phyloP scores from a whole-genome alignment of 2,329 filamentous ascomycete genomes.

The Penicillium glabrum region DNA sequence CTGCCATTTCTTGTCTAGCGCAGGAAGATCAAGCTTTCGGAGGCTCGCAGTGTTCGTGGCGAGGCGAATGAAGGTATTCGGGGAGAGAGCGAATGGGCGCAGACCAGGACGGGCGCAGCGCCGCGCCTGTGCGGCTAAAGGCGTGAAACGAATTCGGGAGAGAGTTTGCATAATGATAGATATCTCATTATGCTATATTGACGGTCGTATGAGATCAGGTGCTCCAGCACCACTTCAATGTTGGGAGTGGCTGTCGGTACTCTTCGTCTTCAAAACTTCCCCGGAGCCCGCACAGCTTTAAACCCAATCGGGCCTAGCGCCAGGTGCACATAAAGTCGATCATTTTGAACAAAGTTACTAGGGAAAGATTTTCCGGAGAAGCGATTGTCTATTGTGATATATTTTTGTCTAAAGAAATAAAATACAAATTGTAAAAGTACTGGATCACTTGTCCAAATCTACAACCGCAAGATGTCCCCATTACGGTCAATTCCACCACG shows the following conservation, averaged over 20 bases:
- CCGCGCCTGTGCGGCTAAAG: conserved; percentile 20
- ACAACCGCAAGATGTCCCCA: conserved; percentile 67
- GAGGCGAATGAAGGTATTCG: conserved; percentile 20
- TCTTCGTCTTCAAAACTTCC: conserved; percentile 21
- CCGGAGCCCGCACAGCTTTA: conserved; percentile 16
- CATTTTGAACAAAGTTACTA: neutral
- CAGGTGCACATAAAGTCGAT: neutral
- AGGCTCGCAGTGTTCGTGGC: conserved; percentile 24
- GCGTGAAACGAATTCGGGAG: conserved; percentile 27
- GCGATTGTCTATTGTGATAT: neutral
- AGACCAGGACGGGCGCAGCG: conserved; percentile 12
- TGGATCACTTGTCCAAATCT: neutral
- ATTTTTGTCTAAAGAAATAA: neutral
- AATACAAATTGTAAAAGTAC: neutral
- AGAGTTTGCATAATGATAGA: conserved; percentile 28
- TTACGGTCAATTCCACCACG: conserved; percentile 80
- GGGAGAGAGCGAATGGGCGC: conserved; percentile 13
- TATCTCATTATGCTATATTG: conserved; percentile 21
- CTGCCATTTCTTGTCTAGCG: conserved; percentile 58
- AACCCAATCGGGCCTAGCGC: conserved; percentile 23
- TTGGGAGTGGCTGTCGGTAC: neutral
- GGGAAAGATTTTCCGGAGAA: neutral
- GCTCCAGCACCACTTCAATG: neutral
- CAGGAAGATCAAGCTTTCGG: conserved; percentile 43
- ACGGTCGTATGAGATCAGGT: neutral